phyloP scores from a whole-genome alignment of 768 basidiomycete genomes.

The Sutorius australiensis region DNA sequence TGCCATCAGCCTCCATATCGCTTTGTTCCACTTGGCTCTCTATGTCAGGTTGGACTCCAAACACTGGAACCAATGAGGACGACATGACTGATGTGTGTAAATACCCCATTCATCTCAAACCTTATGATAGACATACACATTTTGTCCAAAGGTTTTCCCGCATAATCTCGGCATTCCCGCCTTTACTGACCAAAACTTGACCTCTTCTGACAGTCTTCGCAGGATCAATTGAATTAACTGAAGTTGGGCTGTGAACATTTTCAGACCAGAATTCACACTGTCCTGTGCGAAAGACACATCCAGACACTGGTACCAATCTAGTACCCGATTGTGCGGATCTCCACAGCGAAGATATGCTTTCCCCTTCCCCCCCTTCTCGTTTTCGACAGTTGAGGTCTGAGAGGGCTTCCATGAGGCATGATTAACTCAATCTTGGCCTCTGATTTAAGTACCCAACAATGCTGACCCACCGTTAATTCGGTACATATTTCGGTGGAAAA shows the following conservation, averaged over 20 bases:
- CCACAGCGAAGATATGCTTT: neutral
- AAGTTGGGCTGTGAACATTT: neutral
- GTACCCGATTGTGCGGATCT: constrained; percentile 9
- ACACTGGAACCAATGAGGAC: constrained; percentile 11
- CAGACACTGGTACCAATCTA: neutral
- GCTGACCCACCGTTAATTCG: neutral
- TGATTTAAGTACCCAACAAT: neutral
- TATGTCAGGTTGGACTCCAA: constrained; percentile 10
- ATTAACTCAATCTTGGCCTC: neutral
- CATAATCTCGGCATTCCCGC: constrained; percentile 5
- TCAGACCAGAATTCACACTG: constrained; percentile 1
- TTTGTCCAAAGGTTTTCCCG: constrained; percentile 4
- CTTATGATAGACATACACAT: constrained; percentile 7
- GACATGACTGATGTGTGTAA: constrained; percentile 15
- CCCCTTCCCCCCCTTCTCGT: neutral
- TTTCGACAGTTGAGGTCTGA: constrained; percentile 7
- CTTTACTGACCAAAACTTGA: constrained; percentile 1
- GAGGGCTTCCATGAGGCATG: constrained; percentile 6
- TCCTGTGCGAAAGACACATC: constrained; percentile 7
- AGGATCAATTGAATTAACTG: constrained; percentile 5
- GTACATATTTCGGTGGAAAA: neutral
- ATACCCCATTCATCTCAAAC: constrained; percentile 16
- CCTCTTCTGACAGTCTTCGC: constrained; percentile 7
- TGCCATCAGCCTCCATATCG: constrained; percentile 1
- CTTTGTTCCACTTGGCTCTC: constrained; percentile 7